phyloP scores from a whole-genome alignment of 306 rosid genomes.

The Acacia crassicarpa region DNA sequence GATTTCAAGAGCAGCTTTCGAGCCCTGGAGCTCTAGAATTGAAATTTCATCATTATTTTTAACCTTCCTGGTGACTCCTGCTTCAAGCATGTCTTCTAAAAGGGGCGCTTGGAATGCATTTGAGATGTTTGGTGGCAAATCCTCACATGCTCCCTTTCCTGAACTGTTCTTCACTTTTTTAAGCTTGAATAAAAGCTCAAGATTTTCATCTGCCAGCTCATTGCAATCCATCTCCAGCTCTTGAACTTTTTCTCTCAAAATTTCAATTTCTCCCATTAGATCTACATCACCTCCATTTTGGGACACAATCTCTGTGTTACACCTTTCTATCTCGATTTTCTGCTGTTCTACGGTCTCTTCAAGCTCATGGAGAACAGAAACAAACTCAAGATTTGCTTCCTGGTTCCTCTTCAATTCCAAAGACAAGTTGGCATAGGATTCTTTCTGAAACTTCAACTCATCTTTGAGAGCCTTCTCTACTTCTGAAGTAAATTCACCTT shows the following conservation, averaged over 20 bases:
- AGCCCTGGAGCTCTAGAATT: conserved; percentile 40
- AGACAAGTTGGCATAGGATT: conserved; percentile 67
- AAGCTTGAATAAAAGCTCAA: conserved; percentile 80
- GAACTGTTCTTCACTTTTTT: conserved; percentile 58
- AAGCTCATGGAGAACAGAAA: conserved; percentile 87
- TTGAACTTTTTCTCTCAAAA: conserved; percentile 68
- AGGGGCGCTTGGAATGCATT: conserved; percentile 33
- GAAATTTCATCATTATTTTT: conserved; percentile 29
- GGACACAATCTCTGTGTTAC: conserved; percentile 40
- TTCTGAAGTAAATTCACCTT: conserved; percentile 47
- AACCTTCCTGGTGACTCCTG: conserved; percentile 32
- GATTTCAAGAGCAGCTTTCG: conserved; percentile 39
- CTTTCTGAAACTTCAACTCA: conserved; percentile 78
- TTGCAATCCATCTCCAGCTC: conserved; percentile 92
- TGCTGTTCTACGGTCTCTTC: conserved; percentile 79
- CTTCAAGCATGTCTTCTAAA: conserved; percentile 39
- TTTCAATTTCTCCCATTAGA: conserved; percentile 59
- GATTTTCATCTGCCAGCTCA: conserved; percentile 93
- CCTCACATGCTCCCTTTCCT: conserved; percentile 32
- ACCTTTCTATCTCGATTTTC: conserved; percentile 59
- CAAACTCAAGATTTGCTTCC: conserved; percentile 82
- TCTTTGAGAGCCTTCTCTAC: conserved; percentile 59
- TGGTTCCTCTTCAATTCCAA: conserved; percentile 79
- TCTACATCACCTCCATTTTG: conserved; percentile 44
- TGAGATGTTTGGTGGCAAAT: conserved; percentile 30